Base-by-base conservation (phyloP, 2,329 filamentous ascomycete species). In the Penicillium sp. region DNA sequence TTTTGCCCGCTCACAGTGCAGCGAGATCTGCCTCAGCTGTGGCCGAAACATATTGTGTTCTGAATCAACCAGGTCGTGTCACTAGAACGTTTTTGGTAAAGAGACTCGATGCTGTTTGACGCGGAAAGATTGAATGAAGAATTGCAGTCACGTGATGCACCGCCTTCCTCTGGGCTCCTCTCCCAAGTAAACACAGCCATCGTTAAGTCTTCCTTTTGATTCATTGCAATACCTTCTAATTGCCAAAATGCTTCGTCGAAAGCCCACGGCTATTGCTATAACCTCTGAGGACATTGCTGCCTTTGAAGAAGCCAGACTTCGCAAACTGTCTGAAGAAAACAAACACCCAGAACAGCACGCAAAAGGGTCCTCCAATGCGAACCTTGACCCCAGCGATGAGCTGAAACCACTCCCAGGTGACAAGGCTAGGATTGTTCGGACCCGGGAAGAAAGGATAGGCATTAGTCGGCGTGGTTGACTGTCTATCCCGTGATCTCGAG, bases 221-320 rank as follows among this genome's bases (percentile, higher is more conserved):
- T 10, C 13, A 53, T 42, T 27, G n/a, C 23, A 17, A 43, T 42
- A 35, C 9, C 10, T 33, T 35, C 12, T 15, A 12, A 35, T 41
- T 8, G 9, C 17, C 50, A 72, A 47, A 12, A 81, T 82, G 80
- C 77, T 82, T 57, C 80, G 80, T 60, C 78, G 80, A 59, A 80
- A 80, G 62, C 80, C 80, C 29, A 82, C 80, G 23, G 77, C 78
- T n/a, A 77, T 82, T 45, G 76, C 78, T 43, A 72, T 82, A 23
- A 81, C 80, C 0, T 70, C 75, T 4, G 80, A 81, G 69, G 80
- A 82, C 61, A 68, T 82, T 27, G 67, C 73, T 17, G 65, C 75
- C n/a, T 80, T 81, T 57, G 78, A 81, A 68, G 77, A 81, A 60
- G 57, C 69, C 19, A 73, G 72, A 50, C 62, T 72, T 15, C 73